Evolutionary conservation across 257 asterid genomes (phyloP), one percentile per base, ranked within the genome.

Genomic region (Capsicum chinense): DNA sequence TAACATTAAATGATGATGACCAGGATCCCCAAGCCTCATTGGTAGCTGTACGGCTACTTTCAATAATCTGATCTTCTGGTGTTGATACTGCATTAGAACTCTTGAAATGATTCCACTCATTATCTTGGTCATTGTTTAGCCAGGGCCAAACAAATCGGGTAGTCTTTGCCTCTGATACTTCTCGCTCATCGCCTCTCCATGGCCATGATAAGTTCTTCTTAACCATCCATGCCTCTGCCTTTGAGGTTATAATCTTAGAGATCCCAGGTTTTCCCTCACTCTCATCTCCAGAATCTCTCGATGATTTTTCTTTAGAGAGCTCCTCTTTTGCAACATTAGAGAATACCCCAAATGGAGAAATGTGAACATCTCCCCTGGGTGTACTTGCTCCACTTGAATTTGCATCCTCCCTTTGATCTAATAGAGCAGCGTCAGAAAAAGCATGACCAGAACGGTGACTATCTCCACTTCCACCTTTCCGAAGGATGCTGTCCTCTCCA

Each of bases 341-440:
- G 84, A 91, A 90, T 76, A 89, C 92, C 70, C 97, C 99, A 88
- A 92, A 89, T 42, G 96, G 92, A 68, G 97, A 91, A 86, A 89
- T 91, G 73, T 83, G 92, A 48, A 86, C 70, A 79, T 97, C 97
- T 82, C 94, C 98, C 86, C 92, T 88, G 44, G 99, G 98, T 9
- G 97, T 95, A 86, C 97, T 93, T 71, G 96, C 93, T 81, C 93
- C 97, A 92, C 98, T 93, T 10, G 97, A 95, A 83, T 93, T 92
- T 44, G 92, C 97, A 93, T 95, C 97, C 35, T 97, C 99, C 88
- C 92, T 89, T 52, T 91, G 88, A 39, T 94, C 95, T 44, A 84
- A 84, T 74, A 83, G 44, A 82, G 86, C 83, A 66, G 89, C 84
- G 71, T 92, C 97, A 0, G 88, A 84, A 81, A 84, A 87, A 84